Percentiles rank a stretch among this genome's conserved stretches.
These are phyloP conservation scores for Tulasnella sp. DNA, from an alignment of 768 basidiomycete species.

Conservation along the genomic window DNA sequence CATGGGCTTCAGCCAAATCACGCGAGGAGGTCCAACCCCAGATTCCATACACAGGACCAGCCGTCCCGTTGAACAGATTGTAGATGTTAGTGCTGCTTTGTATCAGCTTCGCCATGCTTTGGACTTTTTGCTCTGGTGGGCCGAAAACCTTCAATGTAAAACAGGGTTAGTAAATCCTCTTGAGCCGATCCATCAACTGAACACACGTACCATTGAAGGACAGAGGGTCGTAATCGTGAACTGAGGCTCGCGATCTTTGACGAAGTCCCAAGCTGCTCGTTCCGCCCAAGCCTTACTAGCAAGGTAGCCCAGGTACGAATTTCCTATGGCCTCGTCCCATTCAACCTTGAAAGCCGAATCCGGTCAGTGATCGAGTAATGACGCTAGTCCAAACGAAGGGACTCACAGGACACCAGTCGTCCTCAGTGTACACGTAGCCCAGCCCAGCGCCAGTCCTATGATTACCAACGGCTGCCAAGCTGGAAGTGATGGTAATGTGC, in stretches of 20 bases:
- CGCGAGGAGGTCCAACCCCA: constrained; percentile 22
- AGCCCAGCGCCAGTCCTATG: background rate
- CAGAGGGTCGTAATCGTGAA: constrained; percentile 39
- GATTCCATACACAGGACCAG: background rate
- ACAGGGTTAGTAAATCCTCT: background rate
- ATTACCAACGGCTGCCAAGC: constrained; percentile 19
- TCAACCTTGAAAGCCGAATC: background rate
- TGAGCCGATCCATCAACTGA: background rate
- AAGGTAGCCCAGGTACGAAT: constrained; percentile 29
- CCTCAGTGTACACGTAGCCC: constrained; percentile 16
- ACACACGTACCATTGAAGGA: constrained; percentile 37
- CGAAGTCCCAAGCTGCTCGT: constrained; percentile 42
- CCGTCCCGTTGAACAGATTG: constrained; percentile 6
- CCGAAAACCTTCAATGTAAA: constrained; percentile 1
- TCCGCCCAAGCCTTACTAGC: constrained; percentile 60
- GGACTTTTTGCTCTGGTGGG: constrained; percentile 9
- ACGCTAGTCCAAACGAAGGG: background rate
- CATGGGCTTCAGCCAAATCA: constrained; percentile 22
- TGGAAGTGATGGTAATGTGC: constrained; percentile 21
- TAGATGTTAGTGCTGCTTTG: background rate
- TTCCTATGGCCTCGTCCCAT: background rate
- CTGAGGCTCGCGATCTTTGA: constrained; percentile 31
- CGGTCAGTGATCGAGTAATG: background rate
- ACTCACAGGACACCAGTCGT: constrained; percentile 17
- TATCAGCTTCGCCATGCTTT: constrained; percentile 8